Percentiles rank a stretch among this genome's conserved stretches.
Evolutionary conservation across 768 basidiomycete genomes (phyloP).

Genomic region (Russula brevipes): DNA sequence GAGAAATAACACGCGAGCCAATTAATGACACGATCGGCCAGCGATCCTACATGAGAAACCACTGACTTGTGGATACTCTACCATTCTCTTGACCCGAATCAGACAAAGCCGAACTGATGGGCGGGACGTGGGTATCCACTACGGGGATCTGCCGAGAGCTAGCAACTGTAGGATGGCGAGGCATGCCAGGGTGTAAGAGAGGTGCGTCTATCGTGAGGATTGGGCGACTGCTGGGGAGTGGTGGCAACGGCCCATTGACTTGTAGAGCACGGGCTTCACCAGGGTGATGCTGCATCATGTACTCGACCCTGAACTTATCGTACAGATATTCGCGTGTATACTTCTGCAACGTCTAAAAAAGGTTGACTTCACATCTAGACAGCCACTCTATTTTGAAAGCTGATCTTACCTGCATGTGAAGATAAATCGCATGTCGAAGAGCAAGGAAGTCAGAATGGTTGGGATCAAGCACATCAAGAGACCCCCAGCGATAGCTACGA

Average conservation of each 20-base stretch:
- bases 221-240: constrained; percentile 22
- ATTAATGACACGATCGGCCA: constrained; percentile 22
- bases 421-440: constrained; percentile 75
- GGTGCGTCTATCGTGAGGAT: constrained; percentile 25
- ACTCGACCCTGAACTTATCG: constrained; percentile 66
- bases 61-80: constrained; percentile 38
- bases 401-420: constrained; percentile 76
- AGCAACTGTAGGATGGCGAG: constrained; percentile 29
- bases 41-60: constrained; percentile 11
- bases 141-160: constrained; percentile 42
- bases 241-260: constrained; percentile 34
- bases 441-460: constrained; percentile 76
- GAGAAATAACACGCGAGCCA: constrained; percentile 19
- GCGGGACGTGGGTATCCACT: constrained; percentile 23
- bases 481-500: constrained; percentile 80
- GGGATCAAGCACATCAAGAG: constrained; percentile 71
- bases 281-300: constrained; percentile 41
- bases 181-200: constrained; percentile 8
- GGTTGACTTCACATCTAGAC: not conserved
- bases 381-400: constrained; percentile 1
- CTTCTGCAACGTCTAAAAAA: constrained; percentile 68
- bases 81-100: constrained; percentile 31
- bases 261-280: constrained; percentile 10
- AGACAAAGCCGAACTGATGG: constrained; percentile 20
- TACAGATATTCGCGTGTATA: constrained; percentile 81